These are phyloP conservation scores for Orobanche coerulescens DNA, from an alignment of 257 asterid species.

Conservation along the genomic window DNA sequence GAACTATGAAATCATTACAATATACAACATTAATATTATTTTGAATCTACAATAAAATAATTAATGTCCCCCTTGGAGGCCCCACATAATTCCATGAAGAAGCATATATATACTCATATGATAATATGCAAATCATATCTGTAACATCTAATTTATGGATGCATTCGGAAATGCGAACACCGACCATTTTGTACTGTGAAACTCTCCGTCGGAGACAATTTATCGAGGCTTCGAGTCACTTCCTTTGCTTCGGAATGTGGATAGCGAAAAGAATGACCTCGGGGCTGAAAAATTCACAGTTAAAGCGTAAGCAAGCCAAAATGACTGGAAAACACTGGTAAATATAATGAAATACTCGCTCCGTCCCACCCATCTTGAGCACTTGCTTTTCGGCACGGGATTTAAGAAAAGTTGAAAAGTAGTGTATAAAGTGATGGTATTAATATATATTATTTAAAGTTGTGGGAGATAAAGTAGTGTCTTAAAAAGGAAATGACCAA, in stretches of 20 bases:
- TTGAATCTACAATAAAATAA: conserved; percentile 29
- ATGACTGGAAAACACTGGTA: not conserved
- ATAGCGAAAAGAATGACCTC: conserved; percentile 78
- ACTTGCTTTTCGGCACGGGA: no score
- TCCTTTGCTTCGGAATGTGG: conserved; percentile 91
- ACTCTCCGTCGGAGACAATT: conserved; percentile 13
- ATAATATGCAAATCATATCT: conserved; percentile 9
- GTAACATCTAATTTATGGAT: conserved; percentile 6
- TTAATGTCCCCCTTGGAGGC: conserved; percentile 12
- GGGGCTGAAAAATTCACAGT: conserved; percentile 56
- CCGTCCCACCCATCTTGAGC: no score
- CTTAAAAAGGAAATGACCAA: no score
- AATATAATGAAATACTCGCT: no score
- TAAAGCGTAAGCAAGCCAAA: conserved; percentile 17
- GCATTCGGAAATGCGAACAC: conserved; percentile 6
- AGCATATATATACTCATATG: not conserved
- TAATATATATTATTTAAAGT: no score
- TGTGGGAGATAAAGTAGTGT: no score
- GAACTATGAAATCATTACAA: conserved; percentile 40
- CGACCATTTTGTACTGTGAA: conserved; percentile 18
- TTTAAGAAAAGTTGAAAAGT: no score
- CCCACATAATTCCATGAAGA: conserved; percentile 23
- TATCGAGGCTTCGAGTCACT: conserved; percentile 77
- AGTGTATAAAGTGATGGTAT: no score
- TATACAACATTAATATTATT: conserved; percentile 38